Percentiles rank a stretch among this genome's conserved stretches.
These are phyloP conservation scores for Verticillium klebahnii DNA, from an alignment of 2,329 filamentous ascomycete species.

Conservation along the genomic window DNA sequence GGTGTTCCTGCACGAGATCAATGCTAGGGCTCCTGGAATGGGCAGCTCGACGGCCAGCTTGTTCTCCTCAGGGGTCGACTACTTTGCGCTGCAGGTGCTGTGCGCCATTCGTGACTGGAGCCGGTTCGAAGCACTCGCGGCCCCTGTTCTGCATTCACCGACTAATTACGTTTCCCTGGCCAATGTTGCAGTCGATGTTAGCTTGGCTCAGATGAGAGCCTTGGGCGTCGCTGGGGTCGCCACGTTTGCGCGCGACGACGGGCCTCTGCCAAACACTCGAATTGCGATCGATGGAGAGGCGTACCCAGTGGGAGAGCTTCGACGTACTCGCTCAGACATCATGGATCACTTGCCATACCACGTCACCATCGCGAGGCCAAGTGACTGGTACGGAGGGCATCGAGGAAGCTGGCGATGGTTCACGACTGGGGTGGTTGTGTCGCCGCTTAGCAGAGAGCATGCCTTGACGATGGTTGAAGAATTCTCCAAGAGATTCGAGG, in stretches of 20 bases:
- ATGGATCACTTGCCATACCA: not conserved
- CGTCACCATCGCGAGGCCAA: not conserved
- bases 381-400: not conserved
- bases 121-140: not conserved
- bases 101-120: not conserved
- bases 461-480: not conserved
- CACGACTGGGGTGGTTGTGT: not conserved
- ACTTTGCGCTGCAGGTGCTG: slow-evolving; percentile 20
- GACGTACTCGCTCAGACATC: not conserved
- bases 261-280: not conserved
- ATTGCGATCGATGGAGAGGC: not conserved
- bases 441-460: not conserved
- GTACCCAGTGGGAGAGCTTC: not conserved
- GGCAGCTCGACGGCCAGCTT: slow-evolving; percentile 15
- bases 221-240: not conserved
- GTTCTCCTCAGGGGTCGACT: slow-evolving; percentile 23
- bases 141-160: not conserved
- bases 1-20: slow-evolving; percentile 23
- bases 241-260: not conserved
- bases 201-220: not conserved
- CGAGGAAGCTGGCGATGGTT: not conserved
- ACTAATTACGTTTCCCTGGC: not conserved
- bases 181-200: not conserved
- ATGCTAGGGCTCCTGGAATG: slow-evolving; percentile 22
- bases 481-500: not conserved